Evolutionary conservation across 345 rosid genomes (phyloP), one percentile per base, ranked within the genome.

Genomic region (Garcia nutans): DNA sequence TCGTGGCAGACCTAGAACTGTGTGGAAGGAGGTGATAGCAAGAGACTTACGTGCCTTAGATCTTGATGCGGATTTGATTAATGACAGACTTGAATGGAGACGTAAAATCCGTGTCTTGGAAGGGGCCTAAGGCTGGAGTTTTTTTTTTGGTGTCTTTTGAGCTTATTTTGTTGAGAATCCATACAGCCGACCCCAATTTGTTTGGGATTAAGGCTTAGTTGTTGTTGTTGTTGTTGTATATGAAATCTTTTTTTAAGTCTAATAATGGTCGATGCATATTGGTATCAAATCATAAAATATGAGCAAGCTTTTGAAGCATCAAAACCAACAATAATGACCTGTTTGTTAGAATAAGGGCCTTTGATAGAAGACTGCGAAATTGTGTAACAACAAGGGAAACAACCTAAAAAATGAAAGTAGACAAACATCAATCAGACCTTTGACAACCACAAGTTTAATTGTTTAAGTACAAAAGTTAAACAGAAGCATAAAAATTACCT

Each of bases 381-480:
- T 88, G 96, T 47, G 94, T 90, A 76, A 84, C 96, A 78, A 91
- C 89, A 76, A 93, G 88, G 13, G 97, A 95, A 84, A 91, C 93
- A 75, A 95, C 90, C 99, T 93, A 80, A 37, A 42, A 15, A 44
- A 68, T 54, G 22, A 44, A 73, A 70, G 58, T 59, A 15, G 64
- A 26, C 61, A 41, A 55, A 75, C 47, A 23, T 68, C 41, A 76
- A 59, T 70, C 67, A 44, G 22, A 67, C 28, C 31, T 52, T 45
- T 59, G 20, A 73, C 15, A 28, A 75, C 16, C 60, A 74, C 62
- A 71, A 23, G 33, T 41, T 49, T 68, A 20, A 24, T 33, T 37
- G 65, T 54, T 75, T 69, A 60, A n/a, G 45, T 31, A 45, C 68
- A 47, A 68, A 84, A 74, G 31, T 8, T 74, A 70, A 74, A 23